A percentile compares a stretch with the other conserved stretches of the same genome.
These are phyloP conservation scores for Trichoderma sp. DNA, from an alignment of 2,329 filamentous ascomycete species.

Conservation along the genomic window DNA sequence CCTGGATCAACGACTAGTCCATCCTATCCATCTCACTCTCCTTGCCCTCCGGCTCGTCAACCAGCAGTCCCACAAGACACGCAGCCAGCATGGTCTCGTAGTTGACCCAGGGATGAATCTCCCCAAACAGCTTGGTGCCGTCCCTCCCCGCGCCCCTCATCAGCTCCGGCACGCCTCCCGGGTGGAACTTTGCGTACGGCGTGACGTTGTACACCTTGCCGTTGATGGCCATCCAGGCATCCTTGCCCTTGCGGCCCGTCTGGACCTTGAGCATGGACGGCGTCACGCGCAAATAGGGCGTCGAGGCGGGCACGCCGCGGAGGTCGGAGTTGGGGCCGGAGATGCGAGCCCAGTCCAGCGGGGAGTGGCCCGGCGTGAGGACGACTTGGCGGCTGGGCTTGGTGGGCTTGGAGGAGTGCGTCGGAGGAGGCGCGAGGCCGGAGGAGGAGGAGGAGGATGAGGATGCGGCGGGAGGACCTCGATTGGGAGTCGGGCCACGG, in stretches of 20 bases:
- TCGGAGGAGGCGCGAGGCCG: constrained; percentile 60
- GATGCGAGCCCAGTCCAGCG: constrained; percentile 92
- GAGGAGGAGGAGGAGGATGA: constrained; percentile 34
- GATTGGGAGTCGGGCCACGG: constrained; percentile 47
- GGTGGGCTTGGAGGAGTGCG: constrained; percentile 53
- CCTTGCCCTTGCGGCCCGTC: constrained; percentile 79
- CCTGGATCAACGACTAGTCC: constrained; percentile 49
- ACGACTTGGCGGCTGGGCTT: constrained; percentile 71
- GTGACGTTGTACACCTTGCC: constrained; percentile 94
- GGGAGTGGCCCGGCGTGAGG: constrained; percentile 87
- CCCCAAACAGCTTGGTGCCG: constrained; percentile 64
- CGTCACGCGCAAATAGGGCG: constrained; percentile 71
- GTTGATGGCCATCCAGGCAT: constrained; percentile 88
- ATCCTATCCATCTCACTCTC: constrained; percentile 59
- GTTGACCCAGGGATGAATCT: constrained; percentile 73
- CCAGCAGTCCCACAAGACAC: constrained; percentile 65
- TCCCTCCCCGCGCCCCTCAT: constrained; percentile 64
- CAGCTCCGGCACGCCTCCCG: constrained; percentile 78
- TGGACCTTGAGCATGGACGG: constrained; percentile 76
- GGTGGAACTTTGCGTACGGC: constrained; percentile 87
- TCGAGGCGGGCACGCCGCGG: constrained; percentile 58
- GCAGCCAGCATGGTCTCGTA: constrained; percentile 69
- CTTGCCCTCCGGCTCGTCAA: constrained; percentile 54
- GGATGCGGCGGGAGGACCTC: constrained; percentile 36
- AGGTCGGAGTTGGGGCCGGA: constrained; percentile 66